Conservation (phyloP, 371 early-diverging fungal genomes). For the Mortierella sp. region DNA sequence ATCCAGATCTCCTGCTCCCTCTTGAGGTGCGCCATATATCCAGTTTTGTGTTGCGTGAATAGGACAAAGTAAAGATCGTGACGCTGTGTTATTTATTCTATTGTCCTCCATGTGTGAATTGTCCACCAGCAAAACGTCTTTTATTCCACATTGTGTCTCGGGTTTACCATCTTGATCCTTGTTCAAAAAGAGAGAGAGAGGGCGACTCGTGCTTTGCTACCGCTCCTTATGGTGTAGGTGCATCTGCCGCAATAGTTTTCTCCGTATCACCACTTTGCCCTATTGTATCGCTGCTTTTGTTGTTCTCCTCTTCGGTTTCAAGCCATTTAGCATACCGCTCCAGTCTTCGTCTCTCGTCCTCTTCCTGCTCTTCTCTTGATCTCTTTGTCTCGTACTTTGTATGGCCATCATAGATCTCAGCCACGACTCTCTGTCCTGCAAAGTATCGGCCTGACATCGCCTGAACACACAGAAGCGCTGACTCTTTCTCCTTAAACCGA, state of each 20-base stretch:
- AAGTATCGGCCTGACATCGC: slow-evolving; percentile 93
- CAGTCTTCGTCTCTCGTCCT: slow-evolving; percentile 76
- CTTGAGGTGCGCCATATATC: no score
- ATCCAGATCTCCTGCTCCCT: background rate
- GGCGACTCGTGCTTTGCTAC: no score
- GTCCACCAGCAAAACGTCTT: no score
- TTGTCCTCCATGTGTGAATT: no score
- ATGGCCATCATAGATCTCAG: slow-evolving; percentile 85
- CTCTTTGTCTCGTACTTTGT: slow-evolving; percentile 67
- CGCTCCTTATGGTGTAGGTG: slow-evolving; percentile 34
- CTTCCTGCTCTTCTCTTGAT: slow-evolving; percentile 68
- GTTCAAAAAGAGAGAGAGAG: no score
- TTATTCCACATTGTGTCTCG: no score
- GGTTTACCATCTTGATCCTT: no score
- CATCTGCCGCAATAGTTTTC: slow-evolving; percentile 26
- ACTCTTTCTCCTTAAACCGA: slow-evolving; percentile 82
- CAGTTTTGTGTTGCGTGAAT: no score
- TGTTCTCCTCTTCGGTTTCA: slow-evolving; percentile 59
- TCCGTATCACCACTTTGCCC: background rate
- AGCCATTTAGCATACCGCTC: slow-evolving; percentile 87
- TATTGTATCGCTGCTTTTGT: slow-evolving; percentile 4
- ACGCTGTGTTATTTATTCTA: no score
- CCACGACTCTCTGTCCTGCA: slow-evolving; percentile 84
- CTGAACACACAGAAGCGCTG: slow-evolving; percentile 85
- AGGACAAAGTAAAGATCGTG: no score